phyloP scores from a whole-genome alignment of 257 asterid genomes.

The Galeopsis tetrahit region DNA sequence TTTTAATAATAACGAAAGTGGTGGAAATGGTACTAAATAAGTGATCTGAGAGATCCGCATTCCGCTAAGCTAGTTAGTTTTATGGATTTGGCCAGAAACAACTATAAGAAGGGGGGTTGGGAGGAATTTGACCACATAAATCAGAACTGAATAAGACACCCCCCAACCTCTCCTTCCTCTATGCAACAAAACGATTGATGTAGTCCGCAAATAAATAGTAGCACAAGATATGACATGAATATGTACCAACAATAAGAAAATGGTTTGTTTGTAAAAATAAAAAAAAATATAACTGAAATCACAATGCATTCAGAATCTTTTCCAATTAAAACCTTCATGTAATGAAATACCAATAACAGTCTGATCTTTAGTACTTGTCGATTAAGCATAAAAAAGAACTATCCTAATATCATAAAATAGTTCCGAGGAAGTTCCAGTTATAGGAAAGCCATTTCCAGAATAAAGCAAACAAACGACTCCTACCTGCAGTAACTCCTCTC shows the following conservation, averaged over 20 bases:
- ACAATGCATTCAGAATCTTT: not conserved
- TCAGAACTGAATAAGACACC: not conserved
- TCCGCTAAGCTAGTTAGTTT: not conserved
- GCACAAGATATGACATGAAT: not conserved
- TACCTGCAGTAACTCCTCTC: slow-evolving; percentile 97
- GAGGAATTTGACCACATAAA: not conserved
- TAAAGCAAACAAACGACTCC: slow-evolving; percentile 30
- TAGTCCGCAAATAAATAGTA: not conserved
- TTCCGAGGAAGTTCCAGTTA: not conserved
- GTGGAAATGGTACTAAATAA: slow-evolving; percentile 17
- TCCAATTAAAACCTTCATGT: slow-evolving; percentile 7
- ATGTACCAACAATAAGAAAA: not conserved
- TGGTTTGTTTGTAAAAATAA: slow-evolving; percentile 6
- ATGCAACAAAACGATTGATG: not conserved
- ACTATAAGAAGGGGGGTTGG: not conserved
- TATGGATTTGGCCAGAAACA: not conserved
- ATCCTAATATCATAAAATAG: not conserved
- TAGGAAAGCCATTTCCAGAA: not conserved
- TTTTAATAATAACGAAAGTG: slow-evolving; percentile 2
- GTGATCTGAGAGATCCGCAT: slow-evolving; percentile 14
- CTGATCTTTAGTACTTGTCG: not conserved
- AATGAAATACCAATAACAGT: not conserved
- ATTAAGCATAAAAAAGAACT: slow-evolving; percentile 15
- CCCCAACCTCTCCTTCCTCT: not conserved
- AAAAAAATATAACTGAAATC: not conserved